Evolutionary conservation across 352 stramenopile species (phyloP), one percentile per base, ranked within the genome.

Genomic region (Phytophthora chlamydospora): DNA sequence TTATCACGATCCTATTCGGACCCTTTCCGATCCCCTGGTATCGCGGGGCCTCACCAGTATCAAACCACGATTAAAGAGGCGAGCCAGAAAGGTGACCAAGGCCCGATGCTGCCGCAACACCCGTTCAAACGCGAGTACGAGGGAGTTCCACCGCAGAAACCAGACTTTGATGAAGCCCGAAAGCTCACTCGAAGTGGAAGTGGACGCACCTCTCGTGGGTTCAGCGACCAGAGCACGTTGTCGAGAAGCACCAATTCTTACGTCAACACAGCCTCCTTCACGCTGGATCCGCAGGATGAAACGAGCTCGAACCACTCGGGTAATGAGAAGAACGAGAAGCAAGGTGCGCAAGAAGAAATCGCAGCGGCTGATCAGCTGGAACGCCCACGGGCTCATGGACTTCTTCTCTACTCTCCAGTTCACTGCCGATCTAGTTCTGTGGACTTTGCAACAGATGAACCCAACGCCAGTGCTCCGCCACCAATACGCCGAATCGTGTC

Each of bases 1-100:
- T 52, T 90, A 11, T 78, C 80, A 8, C 71, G 81, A 13, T 92
- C 83, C 4, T 80, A 73, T 51, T 89, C 79, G 16, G 83, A 92
- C 27, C 77, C 80, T 11, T 90, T 87, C 39, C 68, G 76, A 40
- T 89, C 80, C 3, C 80, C 79, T 0, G 67, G 73, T 14, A 60
- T 68, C n/a, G 55, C 76, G 29, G 60, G 66, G n/a, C 66, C 66
- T 1, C 45, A 48, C 6, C 62, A 71, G 11, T 74, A 68, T 65
- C 55, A 78, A 29, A 72, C 73, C 17, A 41, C 69, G 0, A 54
- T 58, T 31, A 58, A 75, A n/a, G 66, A 68, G 16, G 56, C 51
- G 6, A 52, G 60, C 9, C 45, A 57, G 0, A 71, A 81, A 10
- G 58, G 66, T 29, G 76, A 86, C 5, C 71, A 82, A 52, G 73